A percentile compares a stretch with the other conserved stretches of the same genome.
Evolutionary conservation across 2,329 filamentous ascomycete genomes (phyloP).

Genomic region (Xylaria digitata): DNA sequence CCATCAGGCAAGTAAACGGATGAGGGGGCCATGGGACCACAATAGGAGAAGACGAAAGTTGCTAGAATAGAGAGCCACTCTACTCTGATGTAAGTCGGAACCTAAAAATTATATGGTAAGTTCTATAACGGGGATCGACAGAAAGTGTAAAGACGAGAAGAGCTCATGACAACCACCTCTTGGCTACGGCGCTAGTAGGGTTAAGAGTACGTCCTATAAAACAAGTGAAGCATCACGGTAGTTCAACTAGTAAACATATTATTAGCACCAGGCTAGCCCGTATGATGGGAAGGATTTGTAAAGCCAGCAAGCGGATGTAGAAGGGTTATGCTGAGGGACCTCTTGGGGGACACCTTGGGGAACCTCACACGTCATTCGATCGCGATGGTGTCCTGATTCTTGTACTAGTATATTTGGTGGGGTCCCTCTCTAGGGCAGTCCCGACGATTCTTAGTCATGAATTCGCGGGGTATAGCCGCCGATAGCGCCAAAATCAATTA

Average conservation of each 20-base stretch:
- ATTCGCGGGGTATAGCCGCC: not conserved
- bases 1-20: conserved; percentile 85
- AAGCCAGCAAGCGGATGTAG: conserved; percentile 27
- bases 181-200: not conserved
- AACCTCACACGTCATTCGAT: conserved; percentile 27
- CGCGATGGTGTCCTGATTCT: conserved; percentile 18
- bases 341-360: conserved; percentile 2
- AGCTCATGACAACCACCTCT: not conserved
- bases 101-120: not conserved
- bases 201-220: not conserved
- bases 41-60: not conserved
- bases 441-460: not conserved
- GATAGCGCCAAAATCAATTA: not conserved
- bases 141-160: not conserved
- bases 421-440: conserved; percentile 19
- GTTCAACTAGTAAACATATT: conserved; percentile 2
- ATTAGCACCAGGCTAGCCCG: conserved; percentile 6
- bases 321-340: not conserved
- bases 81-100: not conserved
- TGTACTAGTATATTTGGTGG: conserved; percentile 11
- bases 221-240: conserved; percentile 2
- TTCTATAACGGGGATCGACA: not conserved
- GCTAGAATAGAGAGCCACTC: not conserved
- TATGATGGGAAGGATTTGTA: conserved; percentile 26
- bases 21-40: conserved; percentile 49